These are phyloP conservation scores for Setaria viridis DNA, from an alignment of 202 grass and related monocot genomes.

Conservation along the genomic window DNA sequence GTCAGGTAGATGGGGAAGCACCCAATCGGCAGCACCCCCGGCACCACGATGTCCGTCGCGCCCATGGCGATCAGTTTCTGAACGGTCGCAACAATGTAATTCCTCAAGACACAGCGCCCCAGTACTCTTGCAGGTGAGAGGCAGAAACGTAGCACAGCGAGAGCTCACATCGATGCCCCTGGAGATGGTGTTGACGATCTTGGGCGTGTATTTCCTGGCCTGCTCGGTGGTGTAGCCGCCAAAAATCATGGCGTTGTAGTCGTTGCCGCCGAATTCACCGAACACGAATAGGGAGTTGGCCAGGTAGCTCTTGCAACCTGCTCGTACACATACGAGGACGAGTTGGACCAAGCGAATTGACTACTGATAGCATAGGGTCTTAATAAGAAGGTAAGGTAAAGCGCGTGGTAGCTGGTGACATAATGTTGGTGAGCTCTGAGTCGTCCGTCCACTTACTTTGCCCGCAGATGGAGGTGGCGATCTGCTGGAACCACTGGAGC, in stretches of 20 bases:
- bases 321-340: background rate
- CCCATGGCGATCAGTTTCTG: constrained; percentile 79
- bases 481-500: constrained; percentile 82
- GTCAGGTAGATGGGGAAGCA: constrained; percentile 89
- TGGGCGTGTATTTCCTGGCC: constrained; percentile 57
- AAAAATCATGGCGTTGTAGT: constrained; percentile 91
- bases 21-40: constrained; percentile 82
- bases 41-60: constrained; percentile 76
- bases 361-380: background rate
- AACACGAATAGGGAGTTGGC: constrained; percentile 70
- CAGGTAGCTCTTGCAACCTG: constrained; percentile 71
- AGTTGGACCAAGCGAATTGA: background rate
- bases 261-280: constrained; percentile 93
- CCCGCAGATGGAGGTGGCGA: constrained; percentile 61
- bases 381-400: too few species aligned
- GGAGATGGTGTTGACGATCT: constrained; percentile 67
- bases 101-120: background rate
- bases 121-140: background rate
- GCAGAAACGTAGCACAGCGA: background rate
- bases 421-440: background rate
- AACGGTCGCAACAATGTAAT: too few species aligned
- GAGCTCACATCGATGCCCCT: constrained; percentile 52
- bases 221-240: constrained; percentile 57
- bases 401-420: too few species aligned
- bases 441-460: constrained; percentile 24